Base-by-base conservation (phyloP, 108 stramenopile species). In the Conticribra guillardii region DNA sequence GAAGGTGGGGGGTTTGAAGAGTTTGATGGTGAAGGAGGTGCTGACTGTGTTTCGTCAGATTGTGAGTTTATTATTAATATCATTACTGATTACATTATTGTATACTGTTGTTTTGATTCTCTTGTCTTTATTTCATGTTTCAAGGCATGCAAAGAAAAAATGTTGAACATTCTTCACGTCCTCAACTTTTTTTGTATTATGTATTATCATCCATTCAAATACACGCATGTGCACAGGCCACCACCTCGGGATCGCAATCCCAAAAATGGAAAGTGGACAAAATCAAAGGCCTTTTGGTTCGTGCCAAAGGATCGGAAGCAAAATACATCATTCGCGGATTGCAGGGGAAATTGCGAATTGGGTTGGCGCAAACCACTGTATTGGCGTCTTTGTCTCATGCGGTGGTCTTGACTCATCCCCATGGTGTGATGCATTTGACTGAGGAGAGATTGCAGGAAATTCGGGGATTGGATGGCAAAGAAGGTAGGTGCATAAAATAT, bases 261-360 rank as follows among this genome's bases (percentile, higher is more conserved):
- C 94, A 96, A 73, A 96, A 96, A 60, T 84, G 74, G 67, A 99
- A 99, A 73, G 88, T 98, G 16, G 88, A 90, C 44, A 75, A 86
- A 60, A 99, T 99, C 81, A 93, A 98, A 59, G 83, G 82, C 50
- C 71, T 99, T 53, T 78, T 99, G 33, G 89, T 96, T 23, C 68
- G 82, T 3, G 91, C 80, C 34, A 67, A 83, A 27, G 92, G 89
- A 5, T 28, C 67, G 23, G 98, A 99, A 82, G 79, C 96, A 37
- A 96, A 97, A 67, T 99, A 97, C 84, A 89, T 99, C 57, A 91
- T 99, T 32, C 90, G 99, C 2, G 97, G 96, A 21, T 87, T 99
- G 57, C 98, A 99, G 82, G 98, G 98, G 16, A 99, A 98, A 81
- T 86, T 99, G 47, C 83, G 99, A 21, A 97, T 99, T 70, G 98